phyloP scores from a whole-genome alignment of 257 asterid genomes.

The Solanum pennellii region DNA sequence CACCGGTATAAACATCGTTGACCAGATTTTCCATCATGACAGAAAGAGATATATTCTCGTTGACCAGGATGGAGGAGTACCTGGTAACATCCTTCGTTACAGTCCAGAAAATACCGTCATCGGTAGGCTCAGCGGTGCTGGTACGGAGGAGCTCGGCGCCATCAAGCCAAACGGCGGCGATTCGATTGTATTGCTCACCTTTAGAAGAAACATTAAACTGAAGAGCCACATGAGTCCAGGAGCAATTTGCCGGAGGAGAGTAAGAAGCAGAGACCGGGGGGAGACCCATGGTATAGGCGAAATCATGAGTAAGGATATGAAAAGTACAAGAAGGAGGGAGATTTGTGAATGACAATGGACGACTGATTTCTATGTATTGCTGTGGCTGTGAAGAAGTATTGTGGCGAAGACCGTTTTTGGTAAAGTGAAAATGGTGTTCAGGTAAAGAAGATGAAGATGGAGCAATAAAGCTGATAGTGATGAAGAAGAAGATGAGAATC shows the following conservation, averaged over 20 bases:
- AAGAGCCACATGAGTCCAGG: constrained; percentile 60
- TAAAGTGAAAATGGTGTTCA: constrained; percentile 21
- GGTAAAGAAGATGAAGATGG: neutral
- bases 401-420: constrained; percentile 4
- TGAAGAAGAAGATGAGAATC: neutral
- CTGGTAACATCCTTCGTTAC: constrained; percentile 59
- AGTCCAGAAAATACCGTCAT: constrained; percentile 48
- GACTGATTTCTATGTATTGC: constrained; percentile 35
- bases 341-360: constrained; percentile 42
- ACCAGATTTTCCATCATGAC: constrained; percentile 73
- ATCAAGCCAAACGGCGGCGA: constrained; percentile 81
- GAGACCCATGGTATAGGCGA: constrained; percentile 44
- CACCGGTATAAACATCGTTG: constrained; percentile 50
- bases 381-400: constrained; percentile 12
- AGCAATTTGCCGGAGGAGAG: constrained; percentile 48
- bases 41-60: constrained; percentile 40
- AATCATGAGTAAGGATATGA: constrained; percentile 38
- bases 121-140: constrained; percentile 70
- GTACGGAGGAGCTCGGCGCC: constrained; percentile 85
- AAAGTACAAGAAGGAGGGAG: constrained; percentile 50
- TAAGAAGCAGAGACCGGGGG: constrained; percentile 49
- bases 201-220: constrained; percentile 47
- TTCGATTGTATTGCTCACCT: constrained; percentile 67
- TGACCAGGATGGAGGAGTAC: constrained; percentile 50
- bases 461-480: neutral